Conservation (phyloP, 108 stramenopile species). For the Thalassiosira profunda region DNA sequence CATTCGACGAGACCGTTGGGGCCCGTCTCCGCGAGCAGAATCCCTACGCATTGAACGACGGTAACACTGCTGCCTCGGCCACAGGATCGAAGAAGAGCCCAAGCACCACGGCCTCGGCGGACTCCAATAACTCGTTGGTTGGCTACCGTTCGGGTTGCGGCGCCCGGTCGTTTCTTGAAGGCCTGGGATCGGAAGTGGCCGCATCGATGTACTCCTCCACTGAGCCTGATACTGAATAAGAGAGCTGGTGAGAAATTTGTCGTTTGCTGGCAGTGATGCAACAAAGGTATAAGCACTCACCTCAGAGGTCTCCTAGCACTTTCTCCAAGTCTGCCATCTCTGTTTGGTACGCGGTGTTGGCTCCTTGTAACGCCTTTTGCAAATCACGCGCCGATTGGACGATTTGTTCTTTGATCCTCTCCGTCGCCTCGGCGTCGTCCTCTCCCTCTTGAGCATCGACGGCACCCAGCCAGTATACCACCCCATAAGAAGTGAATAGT, state of each 20-base stretch:
- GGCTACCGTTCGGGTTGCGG: not conserved
- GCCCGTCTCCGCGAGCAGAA: slow-evolving; percentile 25
- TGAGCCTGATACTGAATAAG: not conserved
- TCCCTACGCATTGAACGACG: slow-evolving; percentile 32
- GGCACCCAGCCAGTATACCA: slow-evolving; percentile 34
- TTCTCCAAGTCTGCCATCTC: slow-evolving; percentile 15
- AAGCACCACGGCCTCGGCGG: not conserved
- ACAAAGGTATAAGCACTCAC: not conserved
- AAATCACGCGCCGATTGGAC: slow-evolving; percentile 33
- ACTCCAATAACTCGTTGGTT: not conserved
- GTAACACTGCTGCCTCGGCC: not conserved
- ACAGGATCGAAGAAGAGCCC: not conserved
- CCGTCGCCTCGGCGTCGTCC: slow-evolving; percentile 11
- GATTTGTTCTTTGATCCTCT: slow-evolving; percentile 22
- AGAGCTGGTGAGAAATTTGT: too few relatives aligned
- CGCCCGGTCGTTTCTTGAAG: slow-evolving; percentile 1
- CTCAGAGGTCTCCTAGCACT: not conserved
- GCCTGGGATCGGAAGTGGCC: slow-evolving; percentile 20
- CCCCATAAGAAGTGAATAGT: slow-evolving; percentile 39
- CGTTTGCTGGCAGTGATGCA: not conserved
- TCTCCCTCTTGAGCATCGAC: not conserved
- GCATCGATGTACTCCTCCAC: not conserved
- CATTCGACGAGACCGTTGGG: slow-evolving; percentile 20
- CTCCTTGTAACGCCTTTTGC: slow-evolving; percentile 14
- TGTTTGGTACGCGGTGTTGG: not conserved